phyloP scores from a whole-genome alignment of 345 rosid genomes.

The Salix viminalis region DNA sequence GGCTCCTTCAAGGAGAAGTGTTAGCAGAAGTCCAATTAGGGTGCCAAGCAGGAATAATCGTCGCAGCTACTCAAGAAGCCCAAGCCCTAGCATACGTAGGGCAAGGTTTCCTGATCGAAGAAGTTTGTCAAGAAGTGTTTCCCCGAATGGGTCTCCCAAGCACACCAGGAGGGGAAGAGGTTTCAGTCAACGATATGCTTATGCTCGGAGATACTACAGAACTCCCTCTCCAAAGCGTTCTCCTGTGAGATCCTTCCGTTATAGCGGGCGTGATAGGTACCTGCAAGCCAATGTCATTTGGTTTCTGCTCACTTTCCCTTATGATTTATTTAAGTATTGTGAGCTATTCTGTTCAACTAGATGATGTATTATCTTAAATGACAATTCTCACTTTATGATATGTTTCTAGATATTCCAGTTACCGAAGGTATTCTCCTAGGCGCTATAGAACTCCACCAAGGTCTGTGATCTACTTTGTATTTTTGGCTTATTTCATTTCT shows the following conservation, averaged over 20 bases:
- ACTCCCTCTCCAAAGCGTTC: conserved; percentile 89
- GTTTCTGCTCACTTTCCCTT: neutral
- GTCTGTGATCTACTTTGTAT: conserved; percentile 27
- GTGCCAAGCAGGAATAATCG: conserved; percentile 47
- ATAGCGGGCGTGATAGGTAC: conserved; percentile 71
- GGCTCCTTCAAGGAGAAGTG: conserved; percentile 47
- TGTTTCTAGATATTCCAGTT: conserved; percentile 51
- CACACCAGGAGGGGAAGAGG: conserved; percentile 94
- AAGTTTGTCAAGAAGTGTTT: conserved; percentile 77
- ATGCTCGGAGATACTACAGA: conserved; percentile 83
- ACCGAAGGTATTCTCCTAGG: conserved; percentile 84
- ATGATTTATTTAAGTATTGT: neutral
- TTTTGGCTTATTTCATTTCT: neutral
- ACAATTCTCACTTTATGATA: neutral
- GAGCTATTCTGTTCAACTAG: neutral
- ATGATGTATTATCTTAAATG: neutral
- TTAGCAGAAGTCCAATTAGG: conserved; percentile 57
- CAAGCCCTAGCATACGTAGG: conserved; percentile 47
- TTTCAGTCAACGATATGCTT: conserved; percentile 79
- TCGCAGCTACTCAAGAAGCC: conserved; percentile 60
- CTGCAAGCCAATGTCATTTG: neutral
- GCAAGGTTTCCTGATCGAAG: conserved; percentile 65
- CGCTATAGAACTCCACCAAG: conserved; percentile 86
- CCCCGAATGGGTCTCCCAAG: conserved; percentile 73
- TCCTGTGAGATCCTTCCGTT: conserved; percentile 68